phyloP scores from a whole-genome alignment of 768 basidiomycete species.

The Russula abietina region DNA sequence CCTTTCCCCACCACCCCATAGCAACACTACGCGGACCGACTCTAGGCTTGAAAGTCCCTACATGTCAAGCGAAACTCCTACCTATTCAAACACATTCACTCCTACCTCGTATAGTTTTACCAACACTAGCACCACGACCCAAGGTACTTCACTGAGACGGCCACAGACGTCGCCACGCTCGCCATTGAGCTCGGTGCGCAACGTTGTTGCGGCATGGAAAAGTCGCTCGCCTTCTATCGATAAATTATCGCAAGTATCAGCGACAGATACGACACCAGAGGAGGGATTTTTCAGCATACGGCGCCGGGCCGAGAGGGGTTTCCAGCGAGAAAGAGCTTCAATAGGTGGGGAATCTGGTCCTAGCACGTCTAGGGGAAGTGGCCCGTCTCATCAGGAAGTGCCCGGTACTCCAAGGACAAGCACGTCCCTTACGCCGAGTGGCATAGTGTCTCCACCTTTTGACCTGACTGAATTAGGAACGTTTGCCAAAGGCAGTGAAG shows the following conservation, averaged over 20 bases:
- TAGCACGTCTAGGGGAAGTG: constrained; percentile 15
- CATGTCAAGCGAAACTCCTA: constrained; percentile 28
- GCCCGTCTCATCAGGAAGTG: constrained; percentile 13
- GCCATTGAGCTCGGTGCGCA: constrained; percentile 67
- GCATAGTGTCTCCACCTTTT: constrained; percentile 40
- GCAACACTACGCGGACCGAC: constrained; percentile 27
- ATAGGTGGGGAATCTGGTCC: constrained; percentile 9
- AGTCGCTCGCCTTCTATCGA: constrained; percentile 50
- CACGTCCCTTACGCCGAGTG: constrained; percentile 30
- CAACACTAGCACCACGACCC: constrained; percentile 32
- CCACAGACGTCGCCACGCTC: constrained; percentile 62
- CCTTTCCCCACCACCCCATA: constrained; percentile 43
- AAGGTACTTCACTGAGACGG: constrained; percentile 51
- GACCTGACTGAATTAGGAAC: constrained; percentile 44
- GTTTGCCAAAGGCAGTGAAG: constrained; percentile 38
- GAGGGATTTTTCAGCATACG: constrained; percentile 52
- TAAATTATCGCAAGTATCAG: constrained; percentile 24
- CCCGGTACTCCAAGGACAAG: constrained; percentile 29
- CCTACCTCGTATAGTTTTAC: constrained; percentile 34
- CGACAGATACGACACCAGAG: constrained; percentile 13
- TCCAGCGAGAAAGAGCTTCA: constrained; percentile 28
- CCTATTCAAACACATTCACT: constrained; percentile 39
- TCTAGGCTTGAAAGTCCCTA: constrained; percentile 33
- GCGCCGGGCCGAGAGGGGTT: constrained; percentile 36
- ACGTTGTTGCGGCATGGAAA: constrained; percentile 77